A percentile compares a stretch with the other conserved stretches of the same genome.
Evolutionary conservation across 2,329 filamentous ascomycete genomes (phyloP).

Genomic region (Amphichorda felina): DNA sequence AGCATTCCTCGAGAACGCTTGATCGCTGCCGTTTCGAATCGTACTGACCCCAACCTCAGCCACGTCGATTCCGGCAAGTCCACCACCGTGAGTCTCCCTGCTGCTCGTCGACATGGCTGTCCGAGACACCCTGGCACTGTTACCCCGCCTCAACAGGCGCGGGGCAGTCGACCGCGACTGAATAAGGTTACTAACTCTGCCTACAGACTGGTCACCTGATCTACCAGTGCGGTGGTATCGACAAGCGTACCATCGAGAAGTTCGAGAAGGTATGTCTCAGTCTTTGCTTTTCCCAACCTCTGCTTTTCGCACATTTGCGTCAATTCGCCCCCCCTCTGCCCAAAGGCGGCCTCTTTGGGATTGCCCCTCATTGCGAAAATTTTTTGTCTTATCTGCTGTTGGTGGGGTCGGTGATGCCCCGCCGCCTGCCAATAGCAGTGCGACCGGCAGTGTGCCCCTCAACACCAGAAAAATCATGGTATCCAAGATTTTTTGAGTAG

Average conservation of each 20-base stretch:
- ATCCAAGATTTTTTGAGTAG: too few relatives aligned
- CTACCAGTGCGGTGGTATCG: constrained; percentile 99
- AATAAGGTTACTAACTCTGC: constrained; percentile 2
- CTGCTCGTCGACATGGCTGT: background rate
- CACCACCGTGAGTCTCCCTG: constrained; percentile 66
- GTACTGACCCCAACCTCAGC: constrained; percentile 28
- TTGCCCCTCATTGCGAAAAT: constrained; percentile 8
- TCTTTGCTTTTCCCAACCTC: constrained; percentile 5
- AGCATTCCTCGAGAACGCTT: background rate
- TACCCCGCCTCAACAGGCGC: constrained; percentile 7
- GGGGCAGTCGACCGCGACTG: constrained; percentile 2
- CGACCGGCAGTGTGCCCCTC: constrained; percentile 2
- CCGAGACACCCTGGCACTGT: background rate
- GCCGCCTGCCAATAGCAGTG: constrained; percentile 3
- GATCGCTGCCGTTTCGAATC: constrained; percentile 13
- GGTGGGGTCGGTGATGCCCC: constrained; percentile 7
- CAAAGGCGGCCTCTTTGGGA: too few relatives aligned
- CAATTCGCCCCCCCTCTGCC: background rate
- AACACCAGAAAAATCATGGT: constrained; percentile 1
- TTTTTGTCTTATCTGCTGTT: constrained; percentile 13
- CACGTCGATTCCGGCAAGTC: constrained; percentile 99
- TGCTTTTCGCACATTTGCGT: background rate
- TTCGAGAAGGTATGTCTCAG: constrained; percentile 87
- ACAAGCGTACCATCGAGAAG: constrained; percentile 99
- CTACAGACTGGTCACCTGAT: constrained; percentile 73